Conservation (phyloP, 139 green algal species). For the Auxenochlorella protothecoides region DNA sequence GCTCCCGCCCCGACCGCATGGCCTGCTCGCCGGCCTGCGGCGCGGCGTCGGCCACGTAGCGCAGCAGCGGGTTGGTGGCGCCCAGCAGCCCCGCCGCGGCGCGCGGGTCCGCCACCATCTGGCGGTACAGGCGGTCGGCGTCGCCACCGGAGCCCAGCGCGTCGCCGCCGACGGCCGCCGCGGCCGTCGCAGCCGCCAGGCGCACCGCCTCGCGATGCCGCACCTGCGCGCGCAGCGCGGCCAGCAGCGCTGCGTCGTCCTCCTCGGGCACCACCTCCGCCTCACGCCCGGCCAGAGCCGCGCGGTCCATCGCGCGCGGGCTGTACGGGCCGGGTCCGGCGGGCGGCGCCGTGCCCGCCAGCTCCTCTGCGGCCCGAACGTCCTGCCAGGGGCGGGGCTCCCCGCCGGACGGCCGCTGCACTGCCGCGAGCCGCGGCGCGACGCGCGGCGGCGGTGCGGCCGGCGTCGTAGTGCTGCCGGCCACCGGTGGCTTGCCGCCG, state of each 20-base stretch:
- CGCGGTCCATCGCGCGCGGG: constrained; percentile 41
- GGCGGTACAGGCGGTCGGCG: constrained; percentile 28
- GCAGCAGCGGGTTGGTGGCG: constrained; percentile 6
- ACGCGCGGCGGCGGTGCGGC: too few species aligned
- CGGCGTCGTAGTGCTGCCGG: too few species aligned
- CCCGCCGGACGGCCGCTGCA: not conserved
- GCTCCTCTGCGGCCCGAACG: constrained; percentile 12
- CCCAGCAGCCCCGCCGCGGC: constrained; percentile 3
- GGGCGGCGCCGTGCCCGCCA: constrained; percentile 1
- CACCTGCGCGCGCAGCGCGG: constrained; percentile 54
- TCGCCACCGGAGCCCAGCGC: constrained; percentile 5
- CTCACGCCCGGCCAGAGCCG: constrained; percentile 20
- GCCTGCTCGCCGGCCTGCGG: constrained; percentile 22
- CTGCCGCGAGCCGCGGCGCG: not conserved
- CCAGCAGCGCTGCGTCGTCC: constrained; percentile 50
- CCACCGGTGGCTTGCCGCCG: not conserved
- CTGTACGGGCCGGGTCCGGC: constrained; percentile 36
- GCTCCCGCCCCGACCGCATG: constrained; percentile 14
- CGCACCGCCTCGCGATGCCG: constrained; percentile 9
- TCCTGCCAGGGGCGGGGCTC: constrained; percentile 28
- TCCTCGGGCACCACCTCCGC: constrained; percentile 60
- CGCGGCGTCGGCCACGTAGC: constrained; percentile 31
- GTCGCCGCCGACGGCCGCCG: constrained; percentile 10
- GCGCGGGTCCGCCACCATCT: constrained; percentile 25
- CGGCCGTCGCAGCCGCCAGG: constrained; percentile 21